Evolutionary conservation across 2,329 filamentous ascomycete species (phyloP).

Genomic region (Ceratocystis cubensis): DNA sequence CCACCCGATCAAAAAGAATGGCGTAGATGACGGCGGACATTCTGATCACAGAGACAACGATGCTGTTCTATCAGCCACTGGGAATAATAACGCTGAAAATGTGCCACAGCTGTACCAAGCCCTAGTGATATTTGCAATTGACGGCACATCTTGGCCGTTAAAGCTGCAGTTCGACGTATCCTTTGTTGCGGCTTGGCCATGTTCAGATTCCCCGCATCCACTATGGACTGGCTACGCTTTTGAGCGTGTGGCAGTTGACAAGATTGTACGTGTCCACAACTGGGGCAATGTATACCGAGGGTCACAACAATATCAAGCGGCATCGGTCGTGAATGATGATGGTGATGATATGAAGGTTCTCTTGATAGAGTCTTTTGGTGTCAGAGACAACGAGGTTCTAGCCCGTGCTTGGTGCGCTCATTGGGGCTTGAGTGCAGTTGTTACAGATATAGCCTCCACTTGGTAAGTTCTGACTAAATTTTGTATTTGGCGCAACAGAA

Average conservation of each 20-base stretch:
- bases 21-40: background rate
- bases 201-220: constrained; percentile 50
- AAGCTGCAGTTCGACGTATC: constrained; percentile 50
- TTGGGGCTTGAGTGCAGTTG: constrained; percentile 58
- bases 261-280: constrained; percentile 51
- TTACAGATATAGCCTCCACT: constrained; percentile 56
- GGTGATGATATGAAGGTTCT: constrained; percentile 40
- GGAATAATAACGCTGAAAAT: background rate
- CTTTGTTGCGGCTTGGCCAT: constrained; percentile 55
- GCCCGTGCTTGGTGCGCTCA: constrained; percentile 66
- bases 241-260: constrained; percentile 46
- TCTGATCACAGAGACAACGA: background rate
- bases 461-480: constrained; percentile 39
- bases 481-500: background rate
- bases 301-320: constrained; percentile 19
- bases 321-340: constrained; percentile 22
- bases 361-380: constrained; percentile 60
- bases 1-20: background rate
- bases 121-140: constrained; percentile 50
- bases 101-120: constrained; percentile 44
- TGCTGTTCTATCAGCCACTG: constrained; percentile 21
- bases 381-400: constrained; percentile 62
- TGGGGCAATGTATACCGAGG: constrained; percentile 43
- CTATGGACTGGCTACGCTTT: constrained; percentile 61
- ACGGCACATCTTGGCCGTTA: constrained; percentile 51